Evolutionary conservation across 2,329 filamentous ascomycete genomes (phyloP).

Genomic region (Fusarium austroafricanum): DNA sequence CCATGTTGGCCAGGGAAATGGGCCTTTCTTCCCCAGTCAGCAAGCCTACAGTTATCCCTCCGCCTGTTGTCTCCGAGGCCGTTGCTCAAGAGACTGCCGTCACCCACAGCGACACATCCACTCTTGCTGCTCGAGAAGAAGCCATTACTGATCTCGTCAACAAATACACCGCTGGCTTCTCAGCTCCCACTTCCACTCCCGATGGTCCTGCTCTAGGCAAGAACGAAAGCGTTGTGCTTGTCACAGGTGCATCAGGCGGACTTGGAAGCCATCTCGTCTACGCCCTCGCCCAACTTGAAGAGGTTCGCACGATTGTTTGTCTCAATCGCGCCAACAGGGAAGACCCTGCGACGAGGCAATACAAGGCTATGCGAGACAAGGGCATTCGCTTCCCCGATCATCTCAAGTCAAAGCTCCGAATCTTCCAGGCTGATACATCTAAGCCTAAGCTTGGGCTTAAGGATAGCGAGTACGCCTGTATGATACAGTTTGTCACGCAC

Average conservation of each 20-base stretch:
- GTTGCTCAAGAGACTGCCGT: background rate
- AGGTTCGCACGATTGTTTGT: conserved; percentile 14
- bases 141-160: conserved; percentile 17
- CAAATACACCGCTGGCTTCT: conserved; percentile 10
- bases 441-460: conserved; percentile 12
- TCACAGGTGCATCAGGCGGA: conserved; percentile 20
- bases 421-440: conserved; percentile 22
- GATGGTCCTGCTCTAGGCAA: background rate
- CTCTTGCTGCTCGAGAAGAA: background rate
- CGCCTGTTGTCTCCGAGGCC: background rate
- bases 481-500: conserved; percentile 7
- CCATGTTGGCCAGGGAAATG: conserved; percentile 19
- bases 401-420: conserved; percentile 14
- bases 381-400: conserved; percentile 21
- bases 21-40: background rate
- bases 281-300: conserved; percentile 20
- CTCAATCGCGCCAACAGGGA: conserved; percentile 25
- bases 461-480: background rate
- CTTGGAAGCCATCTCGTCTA: conserved; percentile 32
- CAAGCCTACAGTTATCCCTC: background rate
- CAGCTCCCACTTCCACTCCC: background rate
- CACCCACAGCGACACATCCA: background rate
- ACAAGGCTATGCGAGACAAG: conserved; percentile 33
- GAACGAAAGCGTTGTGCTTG: conserved; percentile 8
- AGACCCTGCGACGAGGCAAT: background rate